Conservation (phyloP, 176 grass and related monocot genomes). For the Melocanna baccifera region DNA sequence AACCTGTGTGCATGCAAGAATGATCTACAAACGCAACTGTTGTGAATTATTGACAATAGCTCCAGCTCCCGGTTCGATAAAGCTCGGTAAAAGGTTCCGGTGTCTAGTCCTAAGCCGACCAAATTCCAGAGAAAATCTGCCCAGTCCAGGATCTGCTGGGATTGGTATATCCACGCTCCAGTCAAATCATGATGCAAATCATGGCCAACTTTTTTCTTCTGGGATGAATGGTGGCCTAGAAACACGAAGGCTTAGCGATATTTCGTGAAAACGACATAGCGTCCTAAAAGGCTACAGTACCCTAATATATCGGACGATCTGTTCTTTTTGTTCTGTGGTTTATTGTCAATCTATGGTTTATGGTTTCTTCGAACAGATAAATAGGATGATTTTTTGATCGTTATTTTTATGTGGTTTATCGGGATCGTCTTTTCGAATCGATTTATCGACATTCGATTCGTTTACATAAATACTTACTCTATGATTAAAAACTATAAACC, state of each 20-base stretch:
- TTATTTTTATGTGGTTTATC: too few species aligned
- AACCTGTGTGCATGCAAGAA: neutral
- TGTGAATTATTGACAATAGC: neutral
- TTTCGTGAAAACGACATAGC: neutral
- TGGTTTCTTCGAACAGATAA: too few species aligned
- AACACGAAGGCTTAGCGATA: neutral
- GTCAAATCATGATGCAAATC: neutral
- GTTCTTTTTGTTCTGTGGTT: too few species aligned
- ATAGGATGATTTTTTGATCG: fast-evolving
- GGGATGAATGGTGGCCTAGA: neutral
- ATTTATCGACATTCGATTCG: too few species aligned
- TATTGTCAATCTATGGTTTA: too few species aligned
- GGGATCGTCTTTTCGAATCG: too few species aligned
- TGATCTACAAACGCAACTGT: neutral
- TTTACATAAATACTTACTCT: too few species aligned
- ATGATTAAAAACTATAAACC: too few species aligned
- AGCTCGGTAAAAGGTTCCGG: neutral
- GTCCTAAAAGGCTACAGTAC: neutral
- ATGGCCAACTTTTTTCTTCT: neutral
- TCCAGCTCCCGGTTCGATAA: neutral
- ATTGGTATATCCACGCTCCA: neutral
- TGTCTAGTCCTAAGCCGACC: conserved; percentile 4
- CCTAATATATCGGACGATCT: too few species aligned
- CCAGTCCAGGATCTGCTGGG: neutral
- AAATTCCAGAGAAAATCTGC: conserved; percentile 5